Percentiles rank a stretch among this genome's conserved stretches.
phyloP scores from a whole-genome alignment of 2,329 filamentous ascomycete species.

The Paradendryphiella salina region DNA sequence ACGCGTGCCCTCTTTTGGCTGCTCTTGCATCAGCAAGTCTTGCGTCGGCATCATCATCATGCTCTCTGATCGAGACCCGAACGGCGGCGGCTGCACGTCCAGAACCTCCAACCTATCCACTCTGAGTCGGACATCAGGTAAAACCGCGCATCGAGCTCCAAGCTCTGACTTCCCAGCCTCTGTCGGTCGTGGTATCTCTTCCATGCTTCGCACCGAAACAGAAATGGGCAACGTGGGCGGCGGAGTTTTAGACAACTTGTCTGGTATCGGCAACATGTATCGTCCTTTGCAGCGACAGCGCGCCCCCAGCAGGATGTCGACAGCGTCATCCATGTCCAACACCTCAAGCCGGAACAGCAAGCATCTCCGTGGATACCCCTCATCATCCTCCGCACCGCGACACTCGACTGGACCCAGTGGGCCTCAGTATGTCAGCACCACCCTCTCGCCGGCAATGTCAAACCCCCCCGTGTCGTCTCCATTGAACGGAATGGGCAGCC shows the following conservation, averaged over 20 bases:
- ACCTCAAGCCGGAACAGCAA: slow-evolving; percentile 47
- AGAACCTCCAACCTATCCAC: slow-evolving; percentile 53
- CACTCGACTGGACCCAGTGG: slow-evolving; percentile 49
- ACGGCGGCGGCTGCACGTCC: slow-evolving; percentile 53
- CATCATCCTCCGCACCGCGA: slow-evolving; percentile 46
- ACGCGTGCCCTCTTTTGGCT: neutral
- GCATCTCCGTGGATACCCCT: slow-evolving; percentile 44
- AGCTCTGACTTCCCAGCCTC: slow-evolving; percentile 41
- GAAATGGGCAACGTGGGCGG: slow-evolving; percentile 53
- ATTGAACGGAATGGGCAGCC: slow-evolving; percentile 25
- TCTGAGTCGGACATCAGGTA: slow-evolving; percentile 41
- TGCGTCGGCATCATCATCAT: slow-evolving; percentile 41
- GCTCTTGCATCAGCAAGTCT: neutral
- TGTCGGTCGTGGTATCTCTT: slow-evolving; percentile 48
- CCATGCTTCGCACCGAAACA: slow-evolving; percentile 56
- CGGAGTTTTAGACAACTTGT: slow-evolving; percentile 39
- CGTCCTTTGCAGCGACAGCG: slow-evolving; percentile 40
- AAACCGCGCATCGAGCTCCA: slow-evolving; percentile 28
- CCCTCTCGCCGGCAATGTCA: slow-evolving; percentile 42
- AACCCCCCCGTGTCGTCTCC: slow-evolving; percentile 38
- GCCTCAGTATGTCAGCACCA: slow-evolving; percentile 48
- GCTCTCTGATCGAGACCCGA: slow-evolving; percentile 51
- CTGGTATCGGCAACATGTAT: slow-evolving; percentile 46
- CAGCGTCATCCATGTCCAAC: slow-evolving; percentile 48
- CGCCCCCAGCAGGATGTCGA: slow-evolving; percentile 46